These are phyloP conservation scores for Apiospora marii DNA, from an alignment of 2,329 filamentous ascomycete genomes.

Conservation along the genomic window DNA sequence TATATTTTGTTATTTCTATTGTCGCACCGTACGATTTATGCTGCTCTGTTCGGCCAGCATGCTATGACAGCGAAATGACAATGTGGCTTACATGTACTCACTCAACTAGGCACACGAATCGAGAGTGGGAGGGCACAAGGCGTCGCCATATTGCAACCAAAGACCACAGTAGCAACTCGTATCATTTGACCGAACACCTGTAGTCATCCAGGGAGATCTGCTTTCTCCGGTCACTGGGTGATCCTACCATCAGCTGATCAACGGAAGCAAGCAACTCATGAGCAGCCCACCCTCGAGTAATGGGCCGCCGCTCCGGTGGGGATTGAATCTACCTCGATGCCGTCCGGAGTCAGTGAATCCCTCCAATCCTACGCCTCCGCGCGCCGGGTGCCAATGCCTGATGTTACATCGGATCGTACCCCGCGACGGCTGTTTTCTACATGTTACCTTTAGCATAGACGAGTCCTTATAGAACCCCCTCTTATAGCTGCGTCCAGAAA, in stretches of 20 bases:
- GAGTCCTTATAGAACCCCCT: background rate
- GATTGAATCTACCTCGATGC: background rate
- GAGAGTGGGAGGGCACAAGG: no score
- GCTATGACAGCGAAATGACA: no score
- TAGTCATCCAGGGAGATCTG: background rate
- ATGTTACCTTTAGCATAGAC: background rate
- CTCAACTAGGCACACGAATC: no score
- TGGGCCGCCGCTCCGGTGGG: background rate
- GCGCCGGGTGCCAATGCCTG: background rate
- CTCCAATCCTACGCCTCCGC: background rate
- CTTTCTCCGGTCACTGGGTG: background rate
- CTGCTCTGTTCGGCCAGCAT: no score
- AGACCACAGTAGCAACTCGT: no score
- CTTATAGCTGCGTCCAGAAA: background rate
- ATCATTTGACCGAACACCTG: background rate
- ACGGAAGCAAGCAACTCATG: background rate
- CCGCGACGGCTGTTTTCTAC: background rate
- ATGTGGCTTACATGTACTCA: no score
- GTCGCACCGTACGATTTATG: no score
- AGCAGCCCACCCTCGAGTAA: background rate
- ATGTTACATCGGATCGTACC: constrained; percentile 10
- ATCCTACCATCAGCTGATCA: background rate
- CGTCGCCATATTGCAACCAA: no score
- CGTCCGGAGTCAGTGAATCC: constrained; percentile 2
- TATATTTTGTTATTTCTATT: no score